phyloP scores from a whole-genome alignment of 352 stramenopile species.

The Globisporangium perplexum region DNA sequence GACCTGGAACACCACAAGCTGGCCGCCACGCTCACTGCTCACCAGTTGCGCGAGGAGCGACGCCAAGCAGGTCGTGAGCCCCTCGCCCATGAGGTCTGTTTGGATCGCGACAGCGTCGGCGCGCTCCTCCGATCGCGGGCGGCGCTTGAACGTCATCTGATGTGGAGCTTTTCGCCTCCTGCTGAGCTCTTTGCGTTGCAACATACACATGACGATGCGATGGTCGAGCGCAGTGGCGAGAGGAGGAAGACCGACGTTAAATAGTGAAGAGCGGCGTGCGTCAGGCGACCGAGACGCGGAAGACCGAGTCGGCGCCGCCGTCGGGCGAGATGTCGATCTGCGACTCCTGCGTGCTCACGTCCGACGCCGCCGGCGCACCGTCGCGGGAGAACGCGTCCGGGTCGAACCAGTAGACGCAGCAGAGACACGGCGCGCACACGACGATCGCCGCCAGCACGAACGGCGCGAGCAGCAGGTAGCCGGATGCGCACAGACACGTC shows the following conservation, averaged over 20 bases:
- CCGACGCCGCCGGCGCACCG: neutral
- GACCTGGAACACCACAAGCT: constrained; percentile 58
- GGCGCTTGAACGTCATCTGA: constrained; percentile 59
- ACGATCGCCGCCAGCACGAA: constrained; percentile 22
- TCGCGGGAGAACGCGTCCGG: constrained; percentile 5
- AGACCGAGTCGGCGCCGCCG: constrained; percentile 9
- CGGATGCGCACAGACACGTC: constrained; percentile 53
- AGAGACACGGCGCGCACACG: constrained; percentile 15
- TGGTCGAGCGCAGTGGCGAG: too few species aligned
- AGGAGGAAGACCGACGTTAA: too few species aligned
- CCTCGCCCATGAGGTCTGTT: constrained; percentile 52
- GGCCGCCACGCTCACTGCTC: neutral
- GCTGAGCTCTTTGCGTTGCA: too few species aligned
- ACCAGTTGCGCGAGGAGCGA: constrained; percentile 33
- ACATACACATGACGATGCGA: too few species aligned
- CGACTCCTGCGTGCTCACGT: constrained; percentile 11
- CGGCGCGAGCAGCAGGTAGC: constrained; percentile 48
- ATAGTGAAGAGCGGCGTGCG: too few species aligned
- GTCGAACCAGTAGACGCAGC: constrained; percentile 11
- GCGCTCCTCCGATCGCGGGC: constrained; percentile 35
- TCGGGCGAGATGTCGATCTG: constrained; percentile 11
- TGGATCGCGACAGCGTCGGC: constrained; percentile 49
- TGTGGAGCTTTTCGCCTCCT: too few species aligned
- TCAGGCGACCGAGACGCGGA: constrained; percentile 6
- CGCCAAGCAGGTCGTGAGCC: constrained; percentile 51